Evolutionary conservation across 176 grass and related monocot genomes (phyloP), one percentile per base, ranked within the genome.

Genomic region (Carex kokanica): DNA sequence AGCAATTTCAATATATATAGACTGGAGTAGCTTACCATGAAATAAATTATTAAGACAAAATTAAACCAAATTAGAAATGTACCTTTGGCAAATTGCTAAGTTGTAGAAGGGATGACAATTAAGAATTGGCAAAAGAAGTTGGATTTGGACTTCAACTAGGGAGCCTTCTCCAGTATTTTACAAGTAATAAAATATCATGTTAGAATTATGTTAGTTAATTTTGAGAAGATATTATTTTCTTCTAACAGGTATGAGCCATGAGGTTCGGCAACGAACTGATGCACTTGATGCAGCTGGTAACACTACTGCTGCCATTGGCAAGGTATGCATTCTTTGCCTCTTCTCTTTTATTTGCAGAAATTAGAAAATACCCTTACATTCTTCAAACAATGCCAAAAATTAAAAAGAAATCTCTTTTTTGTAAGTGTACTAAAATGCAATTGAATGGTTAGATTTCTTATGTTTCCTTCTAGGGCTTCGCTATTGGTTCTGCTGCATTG

Each of bases 271-370:
- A 24, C 32, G 82, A 0, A 95, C 93, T n/a, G 93, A 95, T 29
- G 90, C 90, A 40, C 93, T 95, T 8, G 93, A 95, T 88, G 93
- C 93, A 7, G 93, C 93, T 18, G 93, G 93, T 1, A 95, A 95
- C 79, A 95, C 93, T 6, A 92, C 93, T 62, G 90, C 93, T 25
- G 93, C 93, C 3, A 95, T 95, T 86, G 93, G 93, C 1, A 95
- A 95, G 86, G 90, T 92, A 83, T 65, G 60, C 3, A 72, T 78
- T 57, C 47, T 6, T 58, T 24, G 27, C 2, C 8, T 63, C 55
- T 24, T 1, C 29, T 81, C 31, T 43, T 49, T 54, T 43, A 16
- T 60, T 62, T 16, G 2, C 10, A 21, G 34, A 43, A 14, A 13
- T 81, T 62, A 32, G 54, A 24, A 55, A 55, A 31, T 57, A 10